Evolutionary conservation across 768 basidiomycete genomes (phyloP).

Genomic region (Mycena rebaudengoi): DNA sequence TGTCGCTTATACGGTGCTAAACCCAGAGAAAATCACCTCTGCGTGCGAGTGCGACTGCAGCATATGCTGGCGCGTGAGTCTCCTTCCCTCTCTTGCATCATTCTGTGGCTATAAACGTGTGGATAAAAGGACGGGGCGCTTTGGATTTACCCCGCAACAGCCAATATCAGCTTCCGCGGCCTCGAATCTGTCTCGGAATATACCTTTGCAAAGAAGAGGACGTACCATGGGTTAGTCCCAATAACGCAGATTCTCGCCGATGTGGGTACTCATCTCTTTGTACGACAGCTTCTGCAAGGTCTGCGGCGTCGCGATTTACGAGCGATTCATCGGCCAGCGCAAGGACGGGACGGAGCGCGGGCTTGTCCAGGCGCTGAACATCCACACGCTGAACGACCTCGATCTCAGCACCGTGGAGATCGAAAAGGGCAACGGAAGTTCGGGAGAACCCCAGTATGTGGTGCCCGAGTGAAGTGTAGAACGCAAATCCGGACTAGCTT

Average conservation of each 20-base stretch:
- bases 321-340: neutral
- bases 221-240: slow-evolving; percentile 1
- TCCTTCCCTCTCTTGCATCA: neutral
- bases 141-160: slow-evolving; percentile 4
- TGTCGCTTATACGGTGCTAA: slow-evolving; percentile 4
- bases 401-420: neutral
- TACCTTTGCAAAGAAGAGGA: neutral
- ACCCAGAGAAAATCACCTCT: neutral
- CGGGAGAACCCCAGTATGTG: neutral
- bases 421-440: neutral
- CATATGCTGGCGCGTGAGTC: slow-evolving; percentile 15
- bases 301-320: slow-evolving; percentile 10
- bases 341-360: neutral
- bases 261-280: neutral
- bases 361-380: slow-evolving; percentile 20
- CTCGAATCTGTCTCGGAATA: slow-evolving; percentile 9
- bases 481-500: neutral
- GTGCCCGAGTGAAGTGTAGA: neutral
- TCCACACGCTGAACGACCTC: slow-evolving; percentile 12
- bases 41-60: slow-evolving; percentile 23
- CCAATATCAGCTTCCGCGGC: neutral
- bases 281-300: neutral
- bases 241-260: neutral
- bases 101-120: neutral
- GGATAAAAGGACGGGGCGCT: slow-evolving; percentile 3